These are phyloP conservation scores for Sutorius eximius DNA, from an alignment of 1,284 basidiomycete genomes.

Conservation along the genomic window DNA sequence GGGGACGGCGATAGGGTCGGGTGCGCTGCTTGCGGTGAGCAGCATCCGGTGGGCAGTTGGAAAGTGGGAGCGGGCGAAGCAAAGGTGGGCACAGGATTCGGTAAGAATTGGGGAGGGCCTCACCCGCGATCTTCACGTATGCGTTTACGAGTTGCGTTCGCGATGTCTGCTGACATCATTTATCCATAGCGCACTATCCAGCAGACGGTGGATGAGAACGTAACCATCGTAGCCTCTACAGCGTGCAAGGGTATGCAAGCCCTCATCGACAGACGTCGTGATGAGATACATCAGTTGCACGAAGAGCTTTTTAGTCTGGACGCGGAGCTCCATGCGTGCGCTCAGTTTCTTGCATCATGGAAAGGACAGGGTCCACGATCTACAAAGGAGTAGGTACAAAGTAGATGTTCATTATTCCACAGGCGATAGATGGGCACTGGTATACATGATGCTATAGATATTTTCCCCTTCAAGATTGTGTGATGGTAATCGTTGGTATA, in stretches of 20 bases:
- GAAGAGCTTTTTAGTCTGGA: slow-evolving; percentile 48
- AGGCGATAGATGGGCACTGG: slow-evolving; percentile 13
- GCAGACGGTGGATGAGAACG: slow-evolving; percentile 46
- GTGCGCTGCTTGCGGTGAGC: slow-evolving; percentile 51
- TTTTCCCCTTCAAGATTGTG: slow-evolving; percentile 20
- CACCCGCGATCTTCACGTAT: slow-evolving; percentile 69
- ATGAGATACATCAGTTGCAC: slow-evolving; percentile 40
- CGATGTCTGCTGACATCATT: slow-evolving; percentile 1
- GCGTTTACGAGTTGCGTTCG: slow-evolving; percentile 17
- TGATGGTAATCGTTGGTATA: slow-evolving; percentile 33
- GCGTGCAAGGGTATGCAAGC: slow-evolving; percentile 47
- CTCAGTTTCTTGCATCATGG: slow-evolving; percentile 11
- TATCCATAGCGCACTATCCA: slow-evolving; percentile 46
- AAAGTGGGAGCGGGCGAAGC: slow-evolving; percentile 72
- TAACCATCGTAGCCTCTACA: slow-evolving; percentile 44
- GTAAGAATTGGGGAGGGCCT: slow-evolving; percentile 66
- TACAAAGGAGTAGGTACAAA: slow-evolving; percentile 8
- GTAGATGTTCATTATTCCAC: slow-evolving; percentile 17
- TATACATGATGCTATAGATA: slow-evolving; percentile 35
- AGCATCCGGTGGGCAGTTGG: slow-evolving; percentile 69
- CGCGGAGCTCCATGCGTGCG: slow-evolving; percentile 41
- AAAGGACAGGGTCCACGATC: not conserved
- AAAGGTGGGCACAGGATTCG: slow-evolving; percentile 74
- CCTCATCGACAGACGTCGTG: slow-evolving; percentile 47
- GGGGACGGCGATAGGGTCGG: slow-evolving; percentile 62